Evolutionary conservation across 2,329 filamentous ascomycete genomes (phyloP), one percentile per base, ranked within the genome.

Genomic region (Xylaria sp.): DNA sequence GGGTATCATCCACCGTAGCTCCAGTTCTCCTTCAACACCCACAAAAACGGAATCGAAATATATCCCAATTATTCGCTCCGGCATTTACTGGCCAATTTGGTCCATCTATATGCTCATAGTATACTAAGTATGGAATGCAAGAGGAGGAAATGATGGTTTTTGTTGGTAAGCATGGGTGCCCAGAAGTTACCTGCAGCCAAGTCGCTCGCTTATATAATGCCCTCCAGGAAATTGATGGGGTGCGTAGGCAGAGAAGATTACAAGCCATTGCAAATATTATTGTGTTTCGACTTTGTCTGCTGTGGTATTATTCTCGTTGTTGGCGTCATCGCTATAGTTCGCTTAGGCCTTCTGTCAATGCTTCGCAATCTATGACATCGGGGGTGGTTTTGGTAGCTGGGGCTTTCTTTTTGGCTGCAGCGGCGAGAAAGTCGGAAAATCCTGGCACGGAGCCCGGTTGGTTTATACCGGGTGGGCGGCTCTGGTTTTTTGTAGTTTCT

Each of bases 391-490:
- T 86, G 43, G 85, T 84, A 2, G 88, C 86, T 1, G 87, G 82
- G 43, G 79, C 83, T 79, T 81, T 87, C 76, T 79, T 87, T 79
- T 81, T 87, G 76, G 80, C 82, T 0, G 83, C 82, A 1, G 82
- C 80, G 1, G 83, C 81, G 79, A 85, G 83, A 72, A 86, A 88
- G 64, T 87, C 84, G 31, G 88, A 84, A 72, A 95, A 91, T 0
- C 93, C 92, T 0, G 91, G 88, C 52, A 96, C 91, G 0, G 89
- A 85, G 0, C 93, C 93, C 1, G 88, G 86, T 77, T 95, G 93
- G 75, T 96, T 96, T 77, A 96, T 93, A 0, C 93, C 93, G 1
- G 92, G 88, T 4, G 87, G 81, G 52, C 92, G 85, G 52, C 82
- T 83, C 41, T 81, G n/a, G 10, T 56, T 46, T 54, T 73, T 75